Evolutionary conservation across 495 filamentous ascomycete genomes (phyloP), one percentile per base, ranked within the genome.

Genomic region (Lasiosphaeria miniovina): DNA sequence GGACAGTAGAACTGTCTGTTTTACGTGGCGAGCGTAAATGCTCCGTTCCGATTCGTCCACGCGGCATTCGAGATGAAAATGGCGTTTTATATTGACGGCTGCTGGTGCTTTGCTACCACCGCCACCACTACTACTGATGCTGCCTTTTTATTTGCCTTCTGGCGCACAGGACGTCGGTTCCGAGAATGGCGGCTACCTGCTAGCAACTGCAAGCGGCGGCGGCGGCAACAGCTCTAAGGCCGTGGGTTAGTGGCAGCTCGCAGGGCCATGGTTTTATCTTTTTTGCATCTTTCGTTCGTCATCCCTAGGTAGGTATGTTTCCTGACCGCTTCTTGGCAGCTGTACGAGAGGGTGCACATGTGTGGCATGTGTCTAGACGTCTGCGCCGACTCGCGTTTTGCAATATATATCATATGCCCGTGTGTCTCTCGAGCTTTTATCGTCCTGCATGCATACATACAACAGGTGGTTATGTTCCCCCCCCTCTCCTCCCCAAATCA

Each of bases 241-340:
- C 24, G 24, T 24, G 24, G 24, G 24, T 24, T 2, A 24, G 24
- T 24, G 24, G 24, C 24, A 24, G 38, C 38, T 3, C 38, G 43
- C 8, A 14, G 43, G 15, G 4, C 12, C 4, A 7, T 46, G 43
- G 4, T 46, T 46, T 12, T 12, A 1, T 41, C 7, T 41, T 3
- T 41, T 41, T 41, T 41, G 7, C 1, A 34, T 17, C 11, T 10
- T 4, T 15, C 24, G 24, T 24, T 24, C 24, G 24, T 24, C 2
- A 24, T 24, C 24, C 24, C 24, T 2, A 24, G 24, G 24, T 24
- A 24, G 24, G 24, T 24, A 24, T 24, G 24, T 14, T 51, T 49
- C 55, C 32, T 58, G 56, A 58, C 56, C 56, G 56, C 56, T 15
- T 38, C 46, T 58, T 52, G 8, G 11, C 34, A 52, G 8, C 33